phyloP scores from a whole-genome alignment of 2,329 filamentous ascomycete genomes.

The Apiospora sp. region DNA sequence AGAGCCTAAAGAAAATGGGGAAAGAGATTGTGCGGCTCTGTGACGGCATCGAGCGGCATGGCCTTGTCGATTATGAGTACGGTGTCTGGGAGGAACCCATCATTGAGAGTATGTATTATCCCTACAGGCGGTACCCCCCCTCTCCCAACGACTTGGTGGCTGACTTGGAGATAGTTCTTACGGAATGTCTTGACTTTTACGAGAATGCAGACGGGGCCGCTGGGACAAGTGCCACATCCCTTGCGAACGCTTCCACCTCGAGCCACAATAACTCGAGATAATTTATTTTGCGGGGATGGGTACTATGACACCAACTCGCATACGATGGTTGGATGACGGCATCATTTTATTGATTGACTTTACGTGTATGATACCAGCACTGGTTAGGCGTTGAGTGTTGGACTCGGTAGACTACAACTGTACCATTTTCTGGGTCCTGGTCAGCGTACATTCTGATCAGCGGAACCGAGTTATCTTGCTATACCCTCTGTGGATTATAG shows the following conservation, averaged over 20 bases:
- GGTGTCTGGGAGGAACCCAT: conserved; percentile 97
- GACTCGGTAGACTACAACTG: conserved; percentile 19
- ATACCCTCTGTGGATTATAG: conserved; percentile 15
- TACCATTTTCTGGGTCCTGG: conserved; percentile 17
- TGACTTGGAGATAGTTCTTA: conserved; percentile 39
- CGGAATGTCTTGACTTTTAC: conserved; percentile 54
- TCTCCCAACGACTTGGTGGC: conserved; percentile 16
- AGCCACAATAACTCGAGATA: conserved; percentile 28
- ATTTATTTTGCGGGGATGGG: neutral
- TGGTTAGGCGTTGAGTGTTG: conserved; percentile 22
- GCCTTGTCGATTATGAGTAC: conserved; percentile 97
- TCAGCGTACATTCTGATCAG: neutral
- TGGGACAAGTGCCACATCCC: conserved; percentile 38
- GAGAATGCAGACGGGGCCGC: conserved; percentile 48
- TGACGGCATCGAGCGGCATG: conserved; percentile 86
- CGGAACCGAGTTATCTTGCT: neutral
- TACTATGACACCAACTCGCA: neutral
- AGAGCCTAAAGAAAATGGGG: conserved; percentile 79
- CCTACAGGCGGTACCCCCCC: neutral
- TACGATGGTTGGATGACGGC: conserved; percentile 3
- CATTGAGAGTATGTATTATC: conserved; percentile 71
- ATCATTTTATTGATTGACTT: conserved; percentile 22
- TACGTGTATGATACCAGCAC: conserved; percentile 24
- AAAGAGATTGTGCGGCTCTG: conserved; percentile 83
- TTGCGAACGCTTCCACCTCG: conserved; percentile 33